These are phyloP conservation scores for Solanum okadae DNA, from an alignment of 257 asterid genomes.

Conservation along the genomic window DNA sequence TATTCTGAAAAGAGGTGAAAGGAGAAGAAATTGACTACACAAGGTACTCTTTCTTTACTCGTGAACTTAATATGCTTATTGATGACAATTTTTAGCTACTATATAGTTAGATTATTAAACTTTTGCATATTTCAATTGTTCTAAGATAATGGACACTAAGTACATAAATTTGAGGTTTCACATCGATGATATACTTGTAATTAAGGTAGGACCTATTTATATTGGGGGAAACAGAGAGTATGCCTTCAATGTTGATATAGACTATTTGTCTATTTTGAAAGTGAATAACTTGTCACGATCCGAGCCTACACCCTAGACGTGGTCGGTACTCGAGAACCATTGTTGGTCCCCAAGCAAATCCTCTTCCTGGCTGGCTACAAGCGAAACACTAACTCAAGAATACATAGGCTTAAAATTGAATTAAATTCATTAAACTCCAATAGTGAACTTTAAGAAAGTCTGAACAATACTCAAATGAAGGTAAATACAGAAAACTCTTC, in stretches of 20 bases:
- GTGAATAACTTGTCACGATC: not conserved
- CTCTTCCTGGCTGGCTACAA: no score
- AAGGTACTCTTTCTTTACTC: not conserved
- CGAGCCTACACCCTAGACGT: no score
- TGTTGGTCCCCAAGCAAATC: no score
- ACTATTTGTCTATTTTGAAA: not conserved
- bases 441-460: no score
- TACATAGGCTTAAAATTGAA: no score
- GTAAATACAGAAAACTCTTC: no score
- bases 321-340: no score
- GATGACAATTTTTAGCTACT: not conserved
- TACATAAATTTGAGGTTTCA: not conserved
- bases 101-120: not conserved
- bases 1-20: not conserved
- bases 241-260: not conserved
- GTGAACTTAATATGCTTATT: not conserved
- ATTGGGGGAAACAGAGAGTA: not conserved
- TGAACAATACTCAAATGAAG: no score
- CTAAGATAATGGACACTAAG: not conserved
- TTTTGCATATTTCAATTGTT: not conserved
- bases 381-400: no score
- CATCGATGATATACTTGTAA: not conserved
- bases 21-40: not conserved
- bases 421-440: no score
- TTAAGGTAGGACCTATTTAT: not conserved